Conservation (phyloP, 805 yeast genomes). For the Metahyphopichia silvanorum region DNA sequence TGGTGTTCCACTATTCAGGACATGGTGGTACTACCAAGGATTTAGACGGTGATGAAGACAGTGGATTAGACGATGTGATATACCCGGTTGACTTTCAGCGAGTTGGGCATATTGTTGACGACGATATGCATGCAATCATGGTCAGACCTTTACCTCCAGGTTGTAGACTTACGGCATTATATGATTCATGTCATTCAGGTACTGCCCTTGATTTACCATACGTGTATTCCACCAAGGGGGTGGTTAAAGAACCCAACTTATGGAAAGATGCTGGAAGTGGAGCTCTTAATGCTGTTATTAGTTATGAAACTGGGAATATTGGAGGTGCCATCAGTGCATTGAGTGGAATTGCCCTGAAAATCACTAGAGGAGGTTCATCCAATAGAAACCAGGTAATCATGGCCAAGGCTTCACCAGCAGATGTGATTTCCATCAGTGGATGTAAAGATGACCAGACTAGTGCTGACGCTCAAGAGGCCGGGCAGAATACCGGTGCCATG, state of each 20-base stretch:
- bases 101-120: constrained; percentile 33
- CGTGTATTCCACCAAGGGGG: constrained; percentile 39
- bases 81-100: constrained; percentile 35
- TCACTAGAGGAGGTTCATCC: constrained; percentile 11
- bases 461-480: constrained; percentile 35
- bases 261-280: constrained; percentile 35
- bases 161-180: constrained; percentile 36
- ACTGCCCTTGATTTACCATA: constrained; percentile 39
- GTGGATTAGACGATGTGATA: constrained; percentile 34
- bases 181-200: constrained; percentile 39
- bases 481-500: constrained; percentile 40
- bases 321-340: constrained; percentile 37
- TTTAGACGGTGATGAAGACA: constrained; percentile 35
- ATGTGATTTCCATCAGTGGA: constrained; percentile 33
- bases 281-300: constrained; percentile 27
- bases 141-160: constrained; percentile 34
- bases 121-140: constrained; percentile 38
- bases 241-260: constrained; percentile 36
- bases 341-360: constrained; percentile 31
- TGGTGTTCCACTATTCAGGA: constrained; percentile 39
- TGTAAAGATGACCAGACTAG: constrained; percentile 41
- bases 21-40: constrained; percentile 38
- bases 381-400: constrained; percentile 23
- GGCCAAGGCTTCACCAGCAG: constrained; percentile 35
- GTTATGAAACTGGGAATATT: constrained; percentile 32